phyloP scores from a whole-genome alignment of 345 rosid genomes.

The Nasturtium officinale region DNA sequence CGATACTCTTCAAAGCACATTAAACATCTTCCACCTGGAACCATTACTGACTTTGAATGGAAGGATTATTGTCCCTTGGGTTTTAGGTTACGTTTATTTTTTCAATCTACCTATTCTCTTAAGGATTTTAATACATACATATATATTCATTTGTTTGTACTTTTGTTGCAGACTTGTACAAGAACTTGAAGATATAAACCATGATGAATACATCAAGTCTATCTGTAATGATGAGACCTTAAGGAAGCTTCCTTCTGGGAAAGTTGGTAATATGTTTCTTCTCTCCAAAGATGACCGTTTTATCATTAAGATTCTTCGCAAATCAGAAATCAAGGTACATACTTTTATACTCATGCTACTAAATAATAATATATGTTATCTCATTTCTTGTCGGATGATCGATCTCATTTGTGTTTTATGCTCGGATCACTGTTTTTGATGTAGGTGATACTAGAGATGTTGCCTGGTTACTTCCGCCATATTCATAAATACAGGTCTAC shows the following conservation, averaged over 20 bases:
- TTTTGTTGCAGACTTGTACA: conserved; percentile 47
- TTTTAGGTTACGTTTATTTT: conserved; percentile 48
- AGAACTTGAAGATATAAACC: conserved; percentile 48
- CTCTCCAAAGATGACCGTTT: conserved; percentile 50
- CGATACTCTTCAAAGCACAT: conserved; percentile 41
- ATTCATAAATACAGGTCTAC: conserved; percentile 45
- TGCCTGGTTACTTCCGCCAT: conserved; percentile 53
- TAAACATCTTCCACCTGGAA: conserved; percentile 40
- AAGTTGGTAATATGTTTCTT: conserved; percentile 49
- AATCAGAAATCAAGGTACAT: conserved; percentile 60
- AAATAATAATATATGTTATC: neutral
- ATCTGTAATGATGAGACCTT: conserved; percentile 53
- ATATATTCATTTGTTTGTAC: neutral
- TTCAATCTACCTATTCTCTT: neutral
- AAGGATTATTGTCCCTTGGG: conserved; percentile 60
- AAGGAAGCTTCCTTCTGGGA: conserved; percentile 46
- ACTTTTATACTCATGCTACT: neutral
- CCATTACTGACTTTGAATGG: conserved; percentile 50
- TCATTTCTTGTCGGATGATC: neutral
- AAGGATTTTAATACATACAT: neutral
- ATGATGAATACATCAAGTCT: conserved; percentile 50
- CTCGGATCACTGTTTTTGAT: neutral
- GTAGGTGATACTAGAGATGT: conserved; percentile 50
- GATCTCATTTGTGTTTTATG: neutral
- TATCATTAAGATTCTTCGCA: conserved; percentile 49